Evolutionary conservation across 208 protist species (phyloP), one percentile per base, ranked within the genome.

Genomic region (Naegleria lovaniensis): DNA sequence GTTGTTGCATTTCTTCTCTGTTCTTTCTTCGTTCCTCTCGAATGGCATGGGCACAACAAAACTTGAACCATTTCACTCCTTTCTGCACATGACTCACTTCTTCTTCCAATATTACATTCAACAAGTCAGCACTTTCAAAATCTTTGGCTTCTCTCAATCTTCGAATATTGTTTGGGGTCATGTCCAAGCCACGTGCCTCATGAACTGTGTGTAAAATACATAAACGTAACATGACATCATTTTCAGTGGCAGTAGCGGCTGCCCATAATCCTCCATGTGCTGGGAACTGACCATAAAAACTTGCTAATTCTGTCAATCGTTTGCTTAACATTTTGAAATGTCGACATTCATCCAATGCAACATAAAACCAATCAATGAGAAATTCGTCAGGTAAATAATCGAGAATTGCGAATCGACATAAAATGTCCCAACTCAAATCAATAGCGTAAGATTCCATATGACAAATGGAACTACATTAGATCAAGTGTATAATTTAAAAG

Each of bases 151-250:
- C 5, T 40, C 16, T 55, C 6, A 91, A 91, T 67, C 25, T 91
- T 83, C 36, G 36, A 67, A 93, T 93, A 51, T 84, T 91, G 11
- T 41, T 90, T 29, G 91, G 91, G 13, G 88, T 91, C 6, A 93
- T 91, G 55, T 94, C 93, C 33, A 94, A 83, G 5, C 93, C 93
- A 83, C 93, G 59, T 16, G 92, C 93, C 88, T 94, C 93, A 84
- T 94, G 93, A 51, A 94, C 92, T 52, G 90, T 92, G 79, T 95
- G 93, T 19, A 94, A 87, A n/a, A 95, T 93, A 22, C 90, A 91
- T 38, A 95, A 51, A 29, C 93, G 5, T 3, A 67, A 86, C 19
- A 95, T 75, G 7, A 95, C 25, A 75, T 19, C 29, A 43, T 94
- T 7, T 51, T 40, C 39, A 52, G 93, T 94, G 5, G 84, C 41